phyloP scores from a whole-genome alignment of 169 alveolate genomes.

The Theileria orientalis region DNA sequence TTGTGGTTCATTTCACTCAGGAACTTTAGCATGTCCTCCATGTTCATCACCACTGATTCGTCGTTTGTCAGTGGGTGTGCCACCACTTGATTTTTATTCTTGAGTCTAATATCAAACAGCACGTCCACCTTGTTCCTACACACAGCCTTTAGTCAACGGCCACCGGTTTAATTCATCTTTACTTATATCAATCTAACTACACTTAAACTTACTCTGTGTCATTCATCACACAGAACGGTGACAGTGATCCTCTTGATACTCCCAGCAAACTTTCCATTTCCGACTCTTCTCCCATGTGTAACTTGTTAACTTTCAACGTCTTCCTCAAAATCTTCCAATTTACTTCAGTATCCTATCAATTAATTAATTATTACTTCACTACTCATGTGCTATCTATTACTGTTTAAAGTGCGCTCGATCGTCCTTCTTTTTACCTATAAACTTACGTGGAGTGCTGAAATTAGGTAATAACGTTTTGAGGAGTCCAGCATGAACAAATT shows the following conservation, averaged over 20 bases:
- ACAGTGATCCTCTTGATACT: slow-evolving; percentile 71
- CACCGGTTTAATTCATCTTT: too few relatives aligned
- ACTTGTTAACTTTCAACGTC: slow-evolving; percentile 67
- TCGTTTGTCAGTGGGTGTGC: slow-evolving; percentile 59
- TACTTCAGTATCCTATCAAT: slow-evolving; percentile 49
- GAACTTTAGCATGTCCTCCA: slow-evolving; percentile 43
- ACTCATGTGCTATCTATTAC: too few relatives aligned
- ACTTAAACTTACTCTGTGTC: slow-evolving; percentile 66
- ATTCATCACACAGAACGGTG: slow-evolving; percentile 76
- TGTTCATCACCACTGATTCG: slow-evolving; percentile 50
- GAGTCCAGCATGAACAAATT: slow-evolving; percentile 50
- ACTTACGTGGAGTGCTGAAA: slow-evolving; percentile 54
- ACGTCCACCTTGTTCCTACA: slow-evolving; percentile 14
- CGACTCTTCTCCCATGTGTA: slow-evolving; percentile 78
- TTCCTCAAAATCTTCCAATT: slow-evolving; percentile 68
- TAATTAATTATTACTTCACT: too few relatives aligned
- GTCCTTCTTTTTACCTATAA: not conserved
- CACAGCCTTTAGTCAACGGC: too few relatives aligned
- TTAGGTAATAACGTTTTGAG: slow-evolving; percentile 42
- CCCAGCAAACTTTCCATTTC: slow-evolving; percentile 64
- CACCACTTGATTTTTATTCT: slow-evolving; percentile 49
- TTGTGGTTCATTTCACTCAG: slow-evolving; percentile 36
- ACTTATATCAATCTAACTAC: too few relatives aligned
- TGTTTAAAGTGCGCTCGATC: too few relatives aligned
- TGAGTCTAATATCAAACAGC: slow-evolving; percentile 47